Evolutionary conservation across 164 flowering plant genomes (phyloP).

Genomic region (Magnolia kwangsiensis): DNA sequence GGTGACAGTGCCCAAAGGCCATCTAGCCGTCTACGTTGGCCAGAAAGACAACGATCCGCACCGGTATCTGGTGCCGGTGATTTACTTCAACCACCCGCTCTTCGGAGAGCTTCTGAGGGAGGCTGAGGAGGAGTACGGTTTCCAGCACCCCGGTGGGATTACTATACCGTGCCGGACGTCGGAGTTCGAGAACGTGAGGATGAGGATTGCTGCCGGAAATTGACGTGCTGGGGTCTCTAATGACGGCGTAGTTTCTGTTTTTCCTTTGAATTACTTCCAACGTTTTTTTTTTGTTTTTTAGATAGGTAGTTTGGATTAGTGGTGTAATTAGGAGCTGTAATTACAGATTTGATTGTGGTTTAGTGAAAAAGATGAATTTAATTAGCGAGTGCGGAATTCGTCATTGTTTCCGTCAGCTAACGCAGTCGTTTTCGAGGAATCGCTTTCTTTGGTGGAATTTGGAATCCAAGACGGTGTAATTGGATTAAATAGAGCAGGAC

Average conservation of each 20-base stretch:
- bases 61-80: constrained; percentile 74
- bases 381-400: background rate
- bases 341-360: background rate
- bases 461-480: no score
- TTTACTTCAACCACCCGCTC: constrained; percentile 84
- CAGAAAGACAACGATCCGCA: constrained; percentile 53
- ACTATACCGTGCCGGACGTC: constrained; percentile 72
- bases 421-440: no score
- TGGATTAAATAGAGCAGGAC: no score
- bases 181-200: constrained; percentile 66
- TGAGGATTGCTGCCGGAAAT: constrained; percentile 50
- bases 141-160: constrained; percentile 66
- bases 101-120: constrained; percentile 65
- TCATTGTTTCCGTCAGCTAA: background rate
- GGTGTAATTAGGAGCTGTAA: constrained; percentile 1
- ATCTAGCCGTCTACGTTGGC: constrained; percentile 83
- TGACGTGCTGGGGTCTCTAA: constrained; percentile 4
- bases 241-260: background rate
- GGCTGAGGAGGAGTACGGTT: constrained; percentile 77
- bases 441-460: no score
- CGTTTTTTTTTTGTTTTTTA: background rate
- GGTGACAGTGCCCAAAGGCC: constrained; percentile 64
- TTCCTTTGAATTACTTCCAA: background rate
- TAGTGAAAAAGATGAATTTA: background rate
- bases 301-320: background rate